phyloP scores from a whole-genome alignment of 1,284 basidiomycete genomes.

The Heterobasidion annosum region DNA sequence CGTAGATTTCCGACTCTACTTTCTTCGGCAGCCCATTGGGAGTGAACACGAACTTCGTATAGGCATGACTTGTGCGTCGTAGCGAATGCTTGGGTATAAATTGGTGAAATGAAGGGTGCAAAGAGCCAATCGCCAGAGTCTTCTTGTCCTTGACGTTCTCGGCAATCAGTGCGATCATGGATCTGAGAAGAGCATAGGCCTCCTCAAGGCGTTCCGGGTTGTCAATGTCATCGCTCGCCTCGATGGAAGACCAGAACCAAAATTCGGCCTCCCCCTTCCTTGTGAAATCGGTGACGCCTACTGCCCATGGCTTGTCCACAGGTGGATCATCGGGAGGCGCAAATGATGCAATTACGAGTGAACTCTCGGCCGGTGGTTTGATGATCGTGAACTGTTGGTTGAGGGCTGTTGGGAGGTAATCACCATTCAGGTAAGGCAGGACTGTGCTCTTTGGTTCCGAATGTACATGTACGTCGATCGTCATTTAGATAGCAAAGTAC shows the following conservation, averaged over 20 bases:
- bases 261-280: not conserved
- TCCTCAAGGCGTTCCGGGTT: not conserved
- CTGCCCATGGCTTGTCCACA: not conserved
- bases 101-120: conserved; percentile 1
- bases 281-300: conserved; percentile 1
- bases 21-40: not conserved
- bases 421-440: not conserved
- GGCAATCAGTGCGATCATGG: conserved; percentile 1
- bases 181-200: conserved; percentile 3
- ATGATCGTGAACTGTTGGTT: conserved; percentile 1
- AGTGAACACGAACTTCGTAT: conserved; percentile 6
- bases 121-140: conserved; percentile 1
- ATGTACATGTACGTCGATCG: not conserved
- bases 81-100: not conserved
- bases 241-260: conserved; percentile 8
- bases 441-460: conserved; percentile 4
- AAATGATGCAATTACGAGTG: conserved; percentile 4
- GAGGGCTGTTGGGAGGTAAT: conserved; percentile 2
- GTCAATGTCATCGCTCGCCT: not conserved
- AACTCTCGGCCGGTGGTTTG: not conserved
- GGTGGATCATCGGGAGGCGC: not conserved
- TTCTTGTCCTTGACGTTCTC: not conserved
- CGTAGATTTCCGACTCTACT: not conserved
- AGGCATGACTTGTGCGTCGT: not conserved
- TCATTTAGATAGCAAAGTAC: too few species aligned